Conservation (phyloP, 2,329 filamentous ascomycete species). For the Claviceps spartinae region DNA sequence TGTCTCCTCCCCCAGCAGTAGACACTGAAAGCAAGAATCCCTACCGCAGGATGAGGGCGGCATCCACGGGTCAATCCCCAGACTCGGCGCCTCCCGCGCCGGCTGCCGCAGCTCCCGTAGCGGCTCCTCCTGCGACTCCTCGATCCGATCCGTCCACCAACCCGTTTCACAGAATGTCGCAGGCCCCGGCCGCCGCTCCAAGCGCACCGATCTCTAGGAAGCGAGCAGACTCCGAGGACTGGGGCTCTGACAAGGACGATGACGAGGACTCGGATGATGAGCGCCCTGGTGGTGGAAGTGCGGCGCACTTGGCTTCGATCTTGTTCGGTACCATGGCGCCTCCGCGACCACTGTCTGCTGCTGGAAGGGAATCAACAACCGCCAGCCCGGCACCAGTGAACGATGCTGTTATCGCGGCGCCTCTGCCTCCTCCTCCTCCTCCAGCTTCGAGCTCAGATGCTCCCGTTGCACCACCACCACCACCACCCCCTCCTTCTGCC, state of each 20-base stretch:
- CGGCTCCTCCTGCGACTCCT: constrained; percentile 19
- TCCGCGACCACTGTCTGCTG: constrained; percentile 72
- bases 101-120: constrained; percentile 19
- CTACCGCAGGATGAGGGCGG: constrained; percentile 80
- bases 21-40: constrained; percentile 83
- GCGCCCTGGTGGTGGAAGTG: constrained; percentile 64
- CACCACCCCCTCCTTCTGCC: constrained; percentile 16
- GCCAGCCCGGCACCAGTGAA: constrained; percentile 24
- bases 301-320: constrained; percentile 85
- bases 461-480: constrained; percentile 11
- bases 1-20: constrained; percentile 30
- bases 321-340: constrained; percentile 96
- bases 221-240: constrained; percentile 51
- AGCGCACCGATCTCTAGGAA: constrained; percentile 40
- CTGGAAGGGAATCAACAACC: constrained; percentile 51
- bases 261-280: constrained; percentile 65
- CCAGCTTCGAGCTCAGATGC: constrained; percentile 12
- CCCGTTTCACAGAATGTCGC: constrained; percentile 80
- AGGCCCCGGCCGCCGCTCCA: constrained; percentile 36
- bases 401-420: constrained; percentile 27
- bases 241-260: constrained; percentile 61
- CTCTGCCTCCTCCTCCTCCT: constrained; percentile 21
- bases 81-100: constrained; percentile 23
- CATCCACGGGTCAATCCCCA: constrained; percentile 35
- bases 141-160: constrained; percentile 65